phyloP scores from a whole-genome alignment of 805 yeast species.

The Pichia exigua region DNA sequence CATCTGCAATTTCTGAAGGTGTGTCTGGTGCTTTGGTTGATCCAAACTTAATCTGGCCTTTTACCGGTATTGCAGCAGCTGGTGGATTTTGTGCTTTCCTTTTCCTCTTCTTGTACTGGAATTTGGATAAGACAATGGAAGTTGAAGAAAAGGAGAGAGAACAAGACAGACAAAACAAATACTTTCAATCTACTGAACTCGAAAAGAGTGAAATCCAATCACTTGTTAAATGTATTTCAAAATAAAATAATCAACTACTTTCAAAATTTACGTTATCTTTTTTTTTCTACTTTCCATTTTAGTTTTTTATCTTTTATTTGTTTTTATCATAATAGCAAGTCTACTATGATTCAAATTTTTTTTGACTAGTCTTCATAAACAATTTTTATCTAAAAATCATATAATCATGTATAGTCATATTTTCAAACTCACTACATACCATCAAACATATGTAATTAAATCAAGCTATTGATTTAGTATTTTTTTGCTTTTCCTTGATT shows the following conservation, averaged over 20 bases:
- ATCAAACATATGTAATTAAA: too few species aligned
- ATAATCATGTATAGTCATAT: too few species aligned
- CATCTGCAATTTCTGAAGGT: slow-evolving; percentile 41
- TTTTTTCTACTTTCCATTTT: background rate
- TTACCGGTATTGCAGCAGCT: slow-evolving; percentile 33
- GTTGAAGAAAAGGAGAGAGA: slow-evolving; percentile 18
- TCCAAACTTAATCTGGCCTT: slow-evolving; percentile 37
- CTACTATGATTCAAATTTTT: too few species aligned
- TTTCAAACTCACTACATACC: too few species aligned
- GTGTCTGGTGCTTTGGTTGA: slow-evolving; percentile 34
- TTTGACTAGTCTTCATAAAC: too few species aligned
- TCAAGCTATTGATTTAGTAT: too few species aligned
- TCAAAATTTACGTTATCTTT: background rate
- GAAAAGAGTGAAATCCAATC: slow-evolving; percentile 6
- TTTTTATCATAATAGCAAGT: background rate
- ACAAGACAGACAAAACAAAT: slow-evolving; percentile 1
- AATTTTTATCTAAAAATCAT: too few species aligned
- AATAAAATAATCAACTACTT: slow-evolving; percentile 1
- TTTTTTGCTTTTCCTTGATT: too few species aligned
- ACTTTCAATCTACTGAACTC: background rate
- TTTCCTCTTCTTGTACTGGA: slow-evolving; percentile 25
- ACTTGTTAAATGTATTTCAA: slow-evolving; percentile 7
- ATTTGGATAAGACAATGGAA: slow-evolving; percentile 24
- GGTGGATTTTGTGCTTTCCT: slow-evolving; percentile 28
- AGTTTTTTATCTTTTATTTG: too few species aligned